These are phyloP conservation scores for Picochlorum sp. DNA, from an alignment of 139 green algal genomes.

Conservation along the genomic window DNA sequence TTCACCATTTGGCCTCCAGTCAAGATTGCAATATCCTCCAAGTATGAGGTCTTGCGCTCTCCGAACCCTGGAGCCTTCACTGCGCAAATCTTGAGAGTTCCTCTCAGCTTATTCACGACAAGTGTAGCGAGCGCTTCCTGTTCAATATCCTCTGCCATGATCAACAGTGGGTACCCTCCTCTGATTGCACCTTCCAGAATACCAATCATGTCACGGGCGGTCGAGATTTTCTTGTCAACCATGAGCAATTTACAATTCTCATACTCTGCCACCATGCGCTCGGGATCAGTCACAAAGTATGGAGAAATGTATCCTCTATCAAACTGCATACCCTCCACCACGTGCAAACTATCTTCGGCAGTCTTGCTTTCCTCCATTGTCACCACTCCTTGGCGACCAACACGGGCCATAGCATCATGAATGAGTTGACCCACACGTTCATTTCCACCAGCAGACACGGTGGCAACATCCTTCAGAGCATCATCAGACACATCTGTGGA, in stretches of 20 bases:
- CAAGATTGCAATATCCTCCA: slow-evolving; percentile 99
- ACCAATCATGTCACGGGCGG: slow-evolving; percentile 89
- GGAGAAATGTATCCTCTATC: slow-evolving; percentile 97
- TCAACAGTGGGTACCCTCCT: slow-evolving; percentile 85
- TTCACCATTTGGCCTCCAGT: slow-evolving; percentile 85
- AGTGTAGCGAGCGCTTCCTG: slow-evolving; percentile 98
- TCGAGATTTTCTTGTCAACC: slow-evolving; percentile 99
- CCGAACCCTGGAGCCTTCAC: slow-evolving; percentile 98
- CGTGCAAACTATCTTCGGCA: slow-evolving; percentile 87
- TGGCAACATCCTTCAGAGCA: slow-evolving; percentile 83
- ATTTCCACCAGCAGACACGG: slow-evolving; percentile 93
- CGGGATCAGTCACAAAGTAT: slow-evolving; percentile 99
- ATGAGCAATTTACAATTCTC: slow-evolving; percentile 86
- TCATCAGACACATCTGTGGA: slow-evolving; percentile 69
- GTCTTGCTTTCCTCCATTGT: slow-evolving; percentile 98
- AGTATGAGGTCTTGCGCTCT: slow-evolving; percentile 95
- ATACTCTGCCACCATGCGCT: slow-evolving; percentile 92
- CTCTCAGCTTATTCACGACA: slow-evolving; percentile 99
- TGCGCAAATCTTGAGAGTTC: slow-evolving; percentile 81
- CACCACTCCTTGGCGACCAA: slow-evolving; percentile 90
- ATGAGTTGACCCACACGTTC: slow-evolving; percentile 90
- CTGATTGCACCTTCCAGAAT: slow-evolving; percentile 89
- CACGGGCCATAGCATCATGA: slow-evolving; percentile 79
- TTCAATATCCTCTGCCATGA: slow-evolving; percentile 99
- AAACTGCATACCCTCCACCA: slow-evolving; percentile 99